phyloP scores from a whole-genome alignment of 192 early-diverging fungal genomes.

The Podila epigama region DNA sequence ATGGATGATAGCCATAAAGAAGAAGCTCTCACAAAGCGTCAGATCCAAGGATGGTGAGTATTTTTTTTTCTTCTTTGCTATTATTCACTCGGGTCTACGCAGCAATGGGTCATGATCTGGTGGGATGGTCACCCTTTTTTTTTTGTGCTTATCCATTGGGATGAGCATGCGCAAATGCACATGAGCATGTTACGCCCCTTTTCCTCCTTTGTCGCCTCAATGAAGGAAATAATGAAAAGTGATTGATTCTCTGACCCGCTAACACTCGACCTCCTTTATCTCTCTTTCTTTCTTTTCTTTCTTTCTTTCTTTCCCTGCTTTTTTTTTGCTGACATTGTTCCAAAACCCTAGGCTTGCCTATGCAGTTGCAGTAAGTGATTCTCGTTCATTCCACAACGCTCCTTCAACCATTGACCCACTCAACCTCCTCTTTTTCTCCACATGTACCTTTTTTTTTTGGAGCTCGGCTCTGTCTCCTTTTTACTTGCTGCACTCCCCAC shows the following conservation, averaged over 20 bases:
- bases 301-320: background rate
- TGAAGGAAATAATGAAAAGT: background rate
- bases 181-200: background rate
- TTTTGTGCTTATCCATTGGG: too few species aligned
- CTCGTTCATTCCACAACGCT: background rate
- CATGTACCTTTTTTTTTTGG: background rate
- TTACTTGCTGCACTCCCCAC: too few species aligned
- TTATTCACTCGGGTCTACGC: background rate
- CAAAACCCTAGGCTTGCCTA: slow-evolving; percentile 29
- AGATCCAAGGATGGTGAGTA: slow-evolving; percentile 45
- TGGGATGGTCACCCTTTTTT: too few species aligned
- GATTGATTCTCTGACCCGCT: background rate
- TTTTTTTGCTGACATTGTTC: too few species aligned
- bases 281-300: background rate
- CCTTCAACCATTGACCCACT: too few species aligned
- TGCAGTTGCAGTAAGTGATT: slow-evolving; percentile 38
- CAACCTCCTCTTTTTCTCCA: background rate
- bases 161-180: too few species aligned
- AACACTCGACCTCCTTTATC: too few species aligned
- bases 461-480: too few species aligned
- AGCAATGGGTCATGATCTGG: too few species aligned
- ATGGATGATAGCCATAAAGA: background rate
- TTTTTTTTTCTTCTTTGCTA: background rate
- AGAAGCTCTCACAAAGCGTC: slow-evolving; percentile 27
- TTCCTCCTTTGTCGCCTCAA: background rate